Evolutionary conservation across 495 filamentous ascomycete genomes (phyloP).

Genomic region (Hypoxylon intermedium): DNA sequence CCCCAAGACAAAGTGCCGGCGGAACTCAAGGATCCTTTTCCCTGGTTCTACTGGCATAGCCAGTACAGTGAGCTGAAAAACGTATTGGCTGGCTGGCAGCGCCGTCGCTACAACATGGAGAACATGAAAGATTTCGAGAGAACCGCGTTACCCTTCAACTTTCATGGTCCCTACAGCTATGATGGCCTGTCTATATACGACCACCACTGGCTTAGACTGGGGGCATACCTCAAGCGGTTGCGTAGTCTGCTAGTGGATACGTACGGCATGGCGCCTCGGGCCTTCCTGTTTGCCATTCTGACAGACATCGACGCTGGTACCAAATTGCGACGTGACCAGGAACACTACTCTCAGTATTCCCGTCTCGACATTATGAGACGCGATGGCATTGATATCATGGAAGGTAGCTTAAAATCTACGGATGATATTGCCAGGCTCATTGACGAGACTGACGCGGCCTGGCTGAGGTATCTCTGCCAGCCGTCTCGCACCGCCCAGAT

Average conservation of each 20-base stretch:
- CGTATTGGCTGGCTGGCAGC: slow-evolving; percentile 30
- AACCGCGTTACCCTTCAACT: slow-evolving; percentile 35
- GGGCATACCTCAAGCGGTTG: slow-evolving; percentile 32
- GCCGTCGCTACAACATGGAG: slow-evolving; percentile 29
- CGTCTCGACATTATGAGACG: slow-evolving; percentile 37
- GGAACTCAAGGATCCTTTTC: slow-evolving; percentile 34
- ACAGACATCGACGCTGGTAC: slow-evolving; percentile 41
- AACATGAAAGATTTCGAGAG: slow-evolving; percentile 26
- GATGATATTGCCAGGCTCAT: too few species aligned
- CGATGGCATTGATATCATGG: slow-evolving; percentile 12
- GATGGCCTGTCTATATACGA: slow-evolving; percentile 35
- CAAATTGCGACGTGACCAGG: slow-evolving; percentile 10
- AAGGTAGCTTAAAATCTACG: too few species aligned
- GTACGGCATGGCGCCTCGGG: slow-evolving; percentile 34
- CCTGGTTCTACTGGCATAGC: slow-evolving; percentile 29
- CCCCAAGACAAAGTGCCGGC: slow-evolving; percentile 11
- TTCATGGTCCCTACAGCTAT: slow-evolving; percentile 29
- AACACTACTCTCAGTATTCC: not conserved
- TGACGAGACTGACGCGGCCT: slow-evolving; percentile 38
- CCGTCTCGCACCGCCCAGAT: slow-evolving; percentile 30
- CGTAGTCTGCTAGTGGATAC: slow-evolving; percentile 11
- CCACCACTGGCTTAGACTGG: slow-evolving; percentile 39
- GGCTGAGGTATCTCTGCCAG: slow-evolving; percentile 38
- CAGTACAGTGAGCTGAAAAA: slow-evolving; percentile 23
- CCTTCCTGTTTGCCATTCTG: slow-evolving; percentile 36